A percentile compares a stretch with the other conserved stretches of the same genome.
Conservation (phyloP, 148 eudicot genomes). For the Pharnaceum exiguum region DNA sequence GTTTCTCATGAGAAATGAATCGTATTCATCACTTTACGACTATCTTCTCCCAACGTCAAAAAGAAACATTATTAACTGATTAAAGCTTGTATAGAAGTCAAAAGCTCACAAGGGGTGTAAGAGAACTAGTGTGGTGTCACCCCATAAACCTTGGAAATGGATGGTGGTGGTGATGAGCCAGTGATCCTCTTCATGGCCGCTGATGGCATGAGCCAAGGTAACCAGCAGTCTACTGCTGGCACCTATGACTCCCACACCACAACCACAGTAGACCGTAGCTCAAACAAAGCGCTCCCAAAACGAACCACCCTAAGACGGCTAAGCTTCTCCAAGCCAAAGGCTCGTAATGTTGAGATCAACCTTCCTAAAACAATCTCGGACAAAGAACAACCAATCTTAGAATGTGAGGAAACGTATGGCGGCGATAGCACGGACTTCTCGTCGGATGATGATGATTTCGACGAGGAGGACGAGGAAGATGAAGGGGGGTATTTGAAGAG, state of each 20-base stretch:
- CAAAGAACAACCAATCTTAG: constrained; percentile 8
- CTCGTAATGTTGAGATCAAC: constrained; percentile 42
- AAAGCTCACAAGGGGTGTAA: no score
- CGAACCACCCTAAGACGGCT: constrained; percentile 38
- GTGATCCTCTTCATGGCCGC: constrained; percentile 23
- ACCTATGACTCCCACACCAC: constrained; percentile 2
- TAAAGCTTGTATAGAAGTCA: no score
- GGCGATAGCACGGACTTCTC: background rate
- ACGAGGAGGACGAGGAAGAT: background rate
- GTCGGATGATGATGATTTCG: constrained; percentile 19
- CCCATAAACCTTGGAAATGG: no score
- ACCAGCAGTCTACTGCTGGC: background rate
- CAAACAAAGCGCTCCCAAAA: constrained; percentile 2
- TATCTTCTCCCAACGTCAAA: no score
- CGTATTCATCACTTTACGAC: no score
- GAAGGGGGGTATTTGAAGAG: background rate
- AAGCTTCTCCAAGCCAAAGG: constrained; percentile 54
- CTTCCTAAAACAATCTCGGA: no score
- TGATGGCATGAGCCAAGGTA: constrained; percentile 8
- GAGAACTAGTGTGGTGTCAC: no score
- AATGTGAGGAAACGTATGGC: background rate
- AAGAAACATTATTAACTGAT: no score
- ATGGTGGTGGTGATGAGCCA: constrained; percentile 19
- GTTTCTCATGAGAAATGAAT: no score
- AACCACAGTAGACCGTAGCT: background rate